Conservation (phyloP, 225 moss, liverwort and hornwort genomes). For the Physcomitrium patens region DNA sequence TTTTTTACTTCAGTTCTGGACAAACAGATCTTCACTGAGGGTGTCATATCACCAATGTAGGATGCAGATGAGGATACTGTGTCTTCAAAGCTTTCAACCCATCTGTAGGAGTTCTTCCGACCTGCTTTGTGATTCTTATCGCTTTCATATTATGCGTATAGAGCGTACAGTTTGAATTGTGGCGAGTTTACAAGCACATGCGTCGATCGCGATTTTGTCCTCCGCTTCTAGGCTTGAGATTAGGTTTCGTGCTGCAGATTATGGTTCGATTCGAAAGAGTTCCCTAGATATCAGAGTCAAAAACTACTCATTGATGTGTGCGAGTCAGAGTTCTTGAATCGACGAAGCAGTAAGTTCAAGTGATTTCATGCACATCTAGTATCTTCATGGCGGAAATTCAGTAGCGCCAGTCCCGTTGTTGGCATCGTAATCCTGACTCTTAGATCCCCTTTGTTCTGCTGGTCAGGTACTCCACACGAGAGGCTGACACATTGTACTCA, state of each 20-base stretch:
- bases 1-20: not conserved
- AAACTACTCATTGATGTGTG: not conserved
- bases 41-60: conserved; percentile 11
- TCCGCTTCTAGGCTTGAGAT: no score
- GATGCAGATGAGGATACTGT: no score
- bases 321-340: not conserved
- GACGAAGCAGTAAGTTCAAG: not conserved
- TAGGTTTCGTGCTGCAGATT: not conserved
- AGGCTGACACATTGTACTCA: not conserved
- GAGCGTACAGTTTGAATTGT: no score
- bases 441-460: conserved; percentile 1
- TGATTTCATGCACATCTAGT: not conserved
- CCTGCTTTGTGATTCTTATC: no score
- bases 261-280: conserved; percentile 2
- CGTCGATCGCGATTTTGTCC: no score
- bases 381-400: no score
- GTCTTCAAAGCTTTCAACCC: not conserved
- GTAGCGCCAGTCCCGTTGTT: no score
- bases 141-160: no score
- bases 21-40: not conserved
- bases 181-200: no score
- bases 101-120: not conserved
- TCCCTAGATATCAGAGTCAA: not conserved
- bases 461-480: conserved; percentile 4
- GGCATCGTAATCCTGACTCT: no score